phyloP scores from a whole-genome alignment of 306 rosid genomes.

The Prunus kanzakura region DNA sequence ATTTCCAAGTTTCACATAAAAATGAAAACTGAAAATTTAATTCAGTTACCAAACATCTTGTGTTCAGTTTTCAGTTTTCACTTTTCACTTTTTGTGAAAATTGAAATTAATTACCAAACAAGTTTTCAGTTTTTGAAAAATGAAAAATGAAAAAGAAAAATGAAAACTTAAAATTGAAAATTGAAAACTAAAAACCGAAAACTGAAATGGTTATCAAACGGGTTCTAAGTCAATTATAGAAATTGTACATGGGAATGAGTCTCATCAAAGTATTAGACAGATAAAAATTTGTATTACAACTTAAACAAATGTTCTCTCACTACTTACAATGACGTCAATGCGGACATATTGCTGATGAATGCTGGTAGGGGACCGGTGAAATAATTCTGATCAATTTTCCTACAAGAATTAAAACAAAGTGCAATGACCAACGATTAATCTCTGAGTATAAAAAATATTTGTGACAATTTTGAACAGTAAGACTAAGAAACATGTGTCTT shows the following conservation, averaged over 20 bases:
- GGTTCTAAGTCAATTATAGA: not conserved
- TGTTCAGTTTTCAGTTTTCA: no score
- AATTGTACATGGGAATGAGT: not conserved
- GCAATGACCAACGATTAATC: not conserved
- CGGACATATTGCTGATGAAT: conserved; percentile 22
- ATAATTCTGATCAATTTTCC: conserved; percentile 25
- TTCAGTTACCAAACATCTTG: no score
- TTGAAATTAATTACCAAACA: no score
- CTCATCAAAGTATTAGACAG: not conserved
- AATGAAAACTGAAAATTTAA: no score
- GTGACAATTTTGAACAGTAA: not conserved
- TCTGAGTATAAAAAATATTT: not conserved
- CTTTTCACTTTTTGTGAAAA: no score
- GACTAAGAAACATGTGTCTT: not conserved
- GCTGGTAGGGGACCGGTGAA: conserved; percentile 23
- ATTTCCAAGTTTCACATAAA: no score
- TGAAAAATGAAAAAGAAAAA: no score
- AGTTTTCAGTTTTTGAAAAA: no score
- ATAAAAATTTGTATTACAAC: not conserved
- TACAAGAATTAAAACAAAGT: not conserved
- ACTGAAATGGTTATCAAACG: no score
- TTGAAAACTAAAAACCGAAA: no score
- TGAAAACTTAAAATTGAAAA: no score
- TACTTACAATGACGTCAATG: conserved; percentile 12
- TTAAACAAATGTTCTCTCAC: not conserved